These are phyloP conservation scores for Talaromyces stipitatus DNA, from an alignment of 495 filamentous ascomycete genomes.

Conservation along the genomic window DNA sequence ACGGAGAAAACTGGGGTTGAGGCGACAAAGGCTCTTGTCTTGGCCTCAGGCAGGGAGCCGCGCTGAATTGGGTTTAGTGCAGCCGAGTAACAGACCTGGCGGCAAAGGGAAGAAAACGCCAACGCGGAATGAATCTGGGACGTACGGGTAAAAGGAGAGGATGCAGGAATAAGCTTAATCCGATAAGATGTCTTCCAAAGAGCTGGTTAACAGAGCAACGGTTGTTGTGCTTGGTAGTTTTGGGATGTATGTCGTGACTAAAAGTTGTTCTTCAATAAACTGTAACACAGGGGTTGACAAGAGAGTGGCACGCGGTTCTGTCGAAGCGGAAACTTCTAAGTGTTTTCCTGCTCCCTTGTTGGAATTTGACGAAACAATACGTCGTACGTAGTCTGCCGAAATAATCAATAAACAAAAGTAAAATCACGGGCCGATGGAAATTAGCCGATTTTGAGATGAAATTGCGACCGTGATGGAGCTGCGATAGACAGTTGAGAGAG, in stretches of 20 bases:
- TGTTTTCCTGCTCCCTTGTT: not conserved
- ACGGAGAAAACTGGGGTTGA: constrained; percentile 1
- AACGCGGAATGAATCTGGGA: too few species aligned
- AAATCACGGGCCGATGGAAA: not conserved
- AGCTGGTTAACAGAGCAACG: not conserved
- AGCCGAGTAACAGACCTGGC: not conserved
- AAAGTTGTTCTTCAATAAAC: not conserved
- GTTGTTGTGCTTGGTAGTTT: not conserved
- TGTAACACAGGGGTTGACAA: not conserved
- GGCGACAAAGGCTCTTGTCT: not conserved
- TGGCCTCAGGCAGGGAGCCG: not conserved
- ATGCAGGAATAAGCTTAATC: too few species aligned
- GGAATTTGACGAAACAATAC: not conserved
- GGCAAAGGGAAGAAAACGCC: not conserved
- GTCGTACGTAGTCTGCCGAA: not conserved
- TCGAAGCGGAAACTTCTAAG: not conserved
- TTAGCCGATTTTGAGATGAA: not conserved
- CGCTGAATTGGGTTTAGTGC: not conserved
- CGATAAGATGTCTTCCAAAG: not conserved
- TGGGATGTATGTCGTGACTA: not conserved
- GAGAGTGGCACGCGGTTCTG: not conserved
- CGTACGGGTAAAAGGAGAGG: too few species aligned
- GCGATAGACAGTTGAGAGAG: not conserved
- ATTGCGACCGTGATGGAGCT: not conserved
- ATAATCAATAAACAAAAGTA: not conserved